These are phyloP conservation scores for Annulohypoxylon moriforme DNA, from an alignment of 495 filamentous ascomycete species.

Conservation along the genomic window DNA sequence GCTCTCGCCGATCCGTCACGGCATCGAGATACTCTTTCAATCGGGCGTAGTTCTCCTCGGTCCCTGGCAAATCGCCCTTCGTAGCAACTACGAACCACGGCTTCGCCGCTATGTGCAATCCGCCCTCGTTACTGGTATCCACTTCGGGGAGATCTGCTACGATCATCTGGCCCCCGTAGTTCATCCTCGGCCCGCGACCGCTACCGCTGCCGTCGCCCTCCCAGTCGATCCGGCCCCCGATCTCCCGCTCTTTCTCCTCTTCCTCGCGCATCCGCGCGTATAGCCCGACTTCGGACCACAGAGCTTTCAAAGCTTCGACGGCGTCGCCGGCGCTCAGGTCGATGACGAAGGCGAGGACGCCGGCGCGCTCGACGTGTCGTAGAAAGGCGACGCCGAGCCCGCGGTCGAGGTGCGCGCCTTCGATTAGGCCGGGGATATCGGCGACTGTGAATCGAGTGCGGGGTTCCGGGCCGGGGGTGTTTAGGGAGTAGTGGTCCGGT, in stretches of 20 bases:
- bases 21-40: constrained; percentile 74
- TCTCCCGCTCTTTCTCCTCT: constrained; percentile 66
- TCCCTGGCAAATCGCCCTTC: constrained; percentile 86
- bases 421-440: constrained; percentile 93
- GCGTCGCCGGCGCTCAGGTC: constrained; percentile 86
- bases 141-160: constrained; percentile 50
- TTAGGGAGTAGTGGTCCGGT: constrained; percentile 12
- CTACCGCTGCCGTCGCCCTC: constrained; percentile 49
- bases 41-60: constrained; percentile 77
- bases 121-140: constrained; percentile 40
- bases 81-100: constrained; percentile 98
- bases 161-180: constrained; percentile 44
- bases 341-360: constrained; percentile 91
- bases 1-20: constrained; percentile 66
- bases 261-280: constrained; percentile 80
- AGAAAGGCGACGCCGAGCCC: constrained; percentile 93
- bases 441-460: constrained; percentile 90
- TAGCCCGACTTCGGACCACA: constrained; percentile 90
- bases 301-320: constrained; percentile 75
- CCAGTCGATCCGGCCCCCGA: constrained; percentile 56
- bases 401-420: constrained; percentile 90
- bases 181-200: constrained; percentile 16
- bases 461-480: constrained; percentile 49
- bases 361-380: constrained; percentile 92
- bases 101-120: constrained; percentile 80